Percentiles rank a stretch among this genome's conserved stretches.
These are phyloP conservation scores for Ophiostoma perfectum DNA, from an alignment of 2,329 filamentous ascomycete genomes.

Conservation along the genomic window DNA sequence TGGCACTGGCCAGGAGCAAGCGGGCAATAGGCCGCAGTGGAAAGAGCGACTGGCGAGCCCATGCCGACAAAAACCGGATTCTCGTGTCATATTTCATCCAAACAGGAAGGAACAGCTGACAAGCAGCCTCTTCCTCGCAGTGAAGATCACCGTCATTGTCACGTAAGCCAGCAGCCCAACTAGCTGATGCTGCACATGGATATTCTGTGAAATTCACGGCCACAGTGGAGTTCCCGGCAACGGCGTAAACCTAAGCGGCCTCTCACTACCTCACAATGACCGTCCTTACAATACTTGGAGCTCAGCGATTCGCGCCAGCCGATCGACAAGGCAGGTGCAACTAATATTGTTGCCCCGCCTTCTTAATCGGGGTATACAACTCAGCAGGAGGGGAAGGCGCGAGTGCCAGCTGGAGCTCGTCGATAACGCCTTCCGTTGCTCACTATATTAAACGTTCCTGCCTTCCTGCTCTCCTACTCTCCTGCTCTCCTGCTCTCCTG, in stretches of 20 bases:
- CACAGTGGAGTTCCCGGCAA: neutral
- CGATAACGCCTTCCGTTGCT: neutral
- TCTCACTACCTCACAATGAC: neutral
- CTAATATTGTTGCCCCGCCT: constrained; percentile 11
- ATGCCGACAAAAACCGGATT: too few relatives aligned
- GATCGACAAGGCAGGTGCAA: constrained; percentile 9
- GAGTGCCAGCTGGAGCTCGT: neutral
- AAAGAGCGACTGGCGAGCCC: neutral
- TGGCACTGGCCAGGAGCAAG: neutral
- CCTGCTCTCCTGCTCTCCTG: neutral
- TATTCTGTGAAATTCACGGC: neutral
- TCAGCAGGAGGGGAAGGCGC: neutral
- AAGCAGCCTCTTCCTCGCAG: neutral
- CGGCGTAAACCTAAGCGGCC: neutral
- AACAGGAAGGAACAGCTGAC: neutral
- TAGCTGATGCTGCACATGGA: neutral
- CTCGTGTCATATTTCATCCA: neutral
- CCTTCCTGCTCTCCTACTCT: neutral
- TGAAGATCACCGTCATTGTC: neutral
- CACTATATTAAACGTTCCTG: neutral
- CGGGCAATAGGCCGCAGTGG: neutral
- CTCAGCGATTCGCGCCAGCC: neutral
- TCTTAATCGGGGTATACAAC: constrained; percentile 7
- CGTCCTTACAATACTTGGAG: neutral
- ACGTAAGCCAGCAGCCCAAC: neutral